Conservation (phyloP, 1,139 yeast genomes). For the Pichia sp. region DNA sequence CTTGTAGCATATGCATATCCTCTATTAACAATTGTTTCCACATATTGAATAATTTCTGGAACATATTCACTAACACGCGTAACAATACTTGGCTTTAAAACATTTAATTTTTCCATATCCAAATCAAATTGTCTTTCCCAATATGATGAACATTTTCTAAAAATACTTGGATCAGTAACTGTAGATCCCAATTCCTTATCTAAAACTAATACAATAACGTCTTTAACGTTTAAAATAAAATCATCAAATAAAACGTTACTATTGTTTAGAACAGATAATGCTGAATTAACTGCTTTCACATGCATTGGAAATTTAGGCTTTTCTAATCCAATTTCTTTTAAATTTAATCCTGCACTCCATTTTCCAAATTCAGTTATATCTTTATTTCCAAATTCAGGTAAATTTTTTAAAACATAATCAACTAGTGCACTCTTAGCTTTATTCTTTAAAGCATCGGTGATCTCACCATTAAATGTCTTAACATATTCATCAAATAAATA, state of each 20-base stretch:
- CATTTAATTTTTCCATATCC: constrained; percentile 83
- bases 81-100: constrained; percentile 74
- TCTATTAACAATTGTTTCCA: constrained; percentile 62
- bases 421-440: constrained; percentile 41
- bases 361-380: constrained; percentile 34
- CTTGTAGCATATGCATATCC: constrained; percentile 80
- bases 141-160: constrained; percentile 73
- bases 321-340: constrained; percentile 42
- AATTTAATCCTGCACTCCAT: constrained; percentile 51
- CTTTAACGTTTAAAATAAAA: constrained; percentile 53
- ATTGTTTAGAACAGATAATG: constrained; percentile 40
- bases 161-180: constrained; percentile 79
- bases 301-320: constrained; percentile 88
- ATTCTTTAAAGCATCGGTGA: constrained; percentile 36
- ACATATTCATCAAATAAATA: constrained; percentile 63
- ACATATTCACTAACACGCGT: constrained; percentile 97
- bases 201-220: constrained; percentile 65
- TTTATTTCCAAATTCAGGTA: constrained; percentile 39
- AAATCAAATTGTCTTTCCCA: constrained; percentile 84
- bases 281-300: constrained; percentile 54
- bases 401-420: constrained; percentile 50
- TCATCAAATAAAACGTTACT: constrained; percentile 27
- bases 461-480: constrained; percentile 28
- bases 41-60: constrained; percentile 82
- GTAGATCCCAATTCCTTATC: constrained; percentile 68